Conservation (phyloP, 2,329 filamentous ascomycete species). For the Talaromyces sp. region DNA sequence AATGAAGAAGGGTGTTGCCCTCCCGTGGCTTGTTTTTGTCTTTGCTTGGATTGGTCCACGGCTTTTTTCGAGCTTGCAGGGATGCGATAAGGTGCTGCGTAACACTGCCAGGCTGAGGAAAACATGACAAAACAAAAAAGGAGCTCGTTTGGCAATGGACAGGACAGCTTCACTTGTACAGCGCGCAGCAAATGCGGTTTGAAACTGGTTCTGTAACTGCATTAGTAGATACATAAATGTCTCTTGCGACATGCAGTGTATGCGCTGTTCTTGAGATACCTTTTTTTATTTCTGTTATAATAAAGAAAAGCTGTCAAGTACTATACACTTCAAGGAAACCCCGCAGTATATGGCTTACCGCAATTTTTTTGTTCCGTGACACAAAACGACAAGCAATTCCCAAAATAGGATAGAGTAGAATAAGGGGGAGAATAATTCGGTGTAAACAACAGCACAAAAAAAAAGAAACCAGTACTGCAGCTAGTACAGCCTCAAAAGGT, state of each 20-base stretch:
- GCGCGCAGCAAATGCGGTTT: neutral
- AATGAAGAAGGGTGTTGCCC: neutral
- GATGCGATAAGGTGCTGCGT: neutral
- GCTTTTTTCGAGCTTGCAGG: neutral
- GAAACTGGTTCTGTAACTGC: neutral
- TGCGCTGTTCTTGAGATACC: neutral
- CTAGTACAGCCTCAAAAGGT: neutral
- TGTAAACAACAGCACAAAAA: neutral
- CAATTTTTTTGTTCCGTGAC: neutral
- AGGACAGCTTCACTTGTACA: no score
- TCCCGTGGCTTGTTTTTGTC: neutral
- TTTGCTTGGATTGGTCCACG: neutral
- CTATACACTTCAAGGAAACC: neutral
- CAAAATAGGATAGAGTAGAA: neutral
- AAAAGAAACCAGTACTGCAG: neutral
- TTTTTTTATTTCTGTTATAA: neutral
- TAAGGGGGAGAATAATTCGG: neutral
- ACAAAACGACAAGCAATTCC: neutral
- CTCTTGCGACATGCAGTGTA: neutral
- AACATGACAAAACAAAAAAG: neutral
- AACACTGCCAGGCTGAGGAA: neutral
- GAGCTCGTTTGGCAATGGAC: no score
- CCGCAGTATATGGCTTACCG: neutral
- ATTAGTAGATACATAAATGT: neutral
- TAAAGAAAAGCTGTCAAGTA: neutral